Evolutionary conservation across 768 basidiomycete species (phyloP).

Genomic region (Amanita rubescens): DNA sequence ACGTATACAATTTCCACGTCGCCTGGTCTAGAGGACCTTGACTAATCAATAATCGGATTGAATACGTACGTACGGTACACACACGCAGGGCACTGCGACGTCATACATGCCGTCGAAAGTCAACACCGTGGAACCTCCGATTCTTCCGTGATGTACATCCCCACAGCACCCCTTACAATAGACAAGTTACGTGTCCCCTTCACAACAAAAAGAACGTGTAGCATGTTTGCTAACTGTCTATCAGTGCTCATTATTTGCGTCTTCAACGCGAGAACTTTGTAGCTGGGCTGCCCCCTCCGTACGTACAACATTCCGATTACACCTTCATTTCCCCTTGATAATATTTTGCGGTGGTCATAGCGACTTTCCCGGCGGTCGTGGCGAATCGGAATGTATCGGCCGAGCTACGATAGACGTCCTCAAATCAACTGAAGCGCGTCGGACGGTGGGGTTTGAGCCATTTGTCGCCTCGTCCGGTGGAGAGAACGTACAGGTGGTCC

Average conservation of each 20-base stretch:
- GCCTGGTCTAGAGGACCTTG: too few relatives aligned
- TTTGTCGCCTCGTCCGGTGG: conserved; percentile 14
- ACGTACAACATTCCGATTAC: conserved; percentile 11
- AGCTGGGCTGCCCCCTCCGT: conserved; percentile 44
- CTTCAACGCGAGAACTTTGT: conserved; percentile 40
- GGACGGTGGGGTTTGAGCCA: conserved; percentile 35
- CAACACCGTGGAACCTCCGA: conserved; percentile 39
- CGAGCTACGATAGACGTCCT: conserved; percentile 29
- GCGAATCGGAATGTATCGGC: conserved; percentile 37
- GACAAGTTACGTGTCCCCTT: conserved; percentile 32
- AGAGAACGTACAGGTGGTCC: conserved; percentile 8
- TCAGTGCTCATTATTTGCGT: conserved; percentile 41
- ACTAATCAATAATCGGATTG: too few relatives aligned
- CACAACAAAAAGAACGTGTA: neutral
- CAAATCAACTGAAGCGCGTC: conserved; percentile 26
- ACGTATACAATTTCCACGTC: conserved; percentile 7
- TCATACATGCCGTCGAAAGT: conserved; percentile 47
- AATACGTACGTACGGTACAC: too few relatives aligned
- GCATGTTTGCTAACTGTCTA: neutral
- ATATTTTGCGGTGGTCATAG: conserved; percentile 17
- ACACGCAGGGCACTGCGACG: conserved; percentile 48
- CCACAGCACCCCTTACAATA: conserved; percentile 42
- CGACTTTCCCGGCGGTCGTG: conserved; percentile 47
- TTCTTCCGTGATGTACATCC: conserved; percentile 52
- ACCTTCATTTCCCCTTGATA: too few relatives aligned